Conservation (phyloP, 257 asterid genomes). For the Phtheirospermum japonicum region DNA sequence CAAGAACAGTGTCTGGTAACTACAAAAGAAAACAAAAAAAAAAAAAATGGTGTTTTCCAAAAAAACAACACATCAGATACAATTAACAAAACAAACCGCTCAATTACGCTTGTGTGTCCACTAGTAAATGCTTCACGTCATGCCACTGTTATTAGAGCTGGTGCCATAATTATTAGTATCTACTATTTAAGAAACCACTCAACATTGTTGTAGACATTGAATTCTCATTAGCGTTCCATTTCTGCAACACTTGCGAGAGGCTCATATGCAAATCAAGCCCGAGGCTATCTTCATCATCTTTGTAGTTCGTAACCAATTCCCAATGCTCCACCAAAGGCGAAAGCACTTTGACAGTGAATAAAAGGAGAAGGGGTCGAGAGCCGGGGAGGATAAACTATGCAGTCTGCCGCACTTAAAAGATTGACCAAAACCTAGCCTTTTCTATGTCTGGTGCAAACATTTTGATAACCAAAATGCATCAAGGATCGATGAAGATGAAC, state of each 20-base stretch:
- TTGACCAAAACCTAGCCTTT: no score
- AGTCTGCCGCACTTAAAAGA: no score
- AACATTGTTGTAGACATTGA: conserved; percentile 29
- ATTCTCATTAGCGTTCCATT: conserved; percentile 58
- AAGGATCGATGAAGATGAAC: no score
- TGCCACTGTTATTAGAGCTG: conserved; percentile 26
- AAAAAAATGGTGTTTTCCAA: no score
- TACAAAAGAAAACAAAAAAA: neutral
- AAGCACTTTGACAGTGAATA: conserved; percentile 57
- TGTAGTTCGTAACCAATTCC: conserved; percentile 46
- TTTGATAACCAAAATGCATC: no score
- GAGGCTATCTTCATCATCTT: conserved; percentile 33
- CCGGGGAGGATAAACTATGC: no score
- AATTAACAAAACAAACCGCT: neutral
- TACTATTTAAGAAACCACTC: conserved; percentile 27
- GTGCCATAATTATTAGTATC: conserved; percentile 13
- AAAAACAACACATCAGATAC: no score
- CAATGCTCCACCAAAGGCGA: conserved; percentile 71
- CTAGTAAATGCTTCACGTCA: neutral
- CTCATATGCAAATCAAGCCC: conserved; percentile 41
- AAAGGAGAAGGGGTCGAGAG: no score
- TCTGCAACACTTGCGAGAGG: conserved; percentile 61
- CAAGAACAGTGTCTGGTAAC: conserved; percentile 16
- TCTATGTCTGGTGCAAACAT: no score
- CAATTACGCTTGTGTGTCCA: neutral